A percentile compares a stretch with the other conserved stretches of the same genome.
These are phyloP conservation scores for Aspergillus saccharolyticus DNA, from an alignment of 495 filamentous ascomycete genomes.

Conservation along the genomic window DNA sequence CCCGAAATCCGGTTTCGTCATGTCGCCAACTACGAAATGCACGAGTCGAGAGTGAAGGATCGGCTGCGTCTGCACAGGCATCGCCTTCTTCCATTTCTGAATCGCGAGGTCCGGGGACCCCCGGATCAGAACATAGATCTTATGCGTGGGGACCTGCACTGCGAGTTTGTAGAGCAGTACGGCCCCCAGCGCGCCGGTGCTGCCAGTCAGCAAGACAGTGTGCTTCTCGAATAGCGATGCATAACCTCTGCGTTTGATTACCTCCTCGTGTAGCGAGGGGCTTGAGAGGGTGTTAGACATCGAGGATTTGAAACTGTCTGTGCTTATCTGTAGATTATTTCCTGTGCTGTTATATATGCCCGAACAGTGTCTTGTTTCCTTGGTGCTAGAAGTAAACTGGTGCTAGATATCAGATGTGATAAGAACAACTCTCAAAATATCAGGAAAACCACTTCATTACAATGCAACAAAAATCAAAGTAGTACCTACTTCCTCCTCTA, in stretches of 20 bases:
- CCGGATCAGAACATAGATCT: slow-evolving; percentile 31
- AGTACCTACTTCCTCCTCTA: too few relatives aligned
- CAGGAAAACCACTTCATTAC: too few relatives aligned
- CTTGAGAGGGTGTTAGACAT: neutral
- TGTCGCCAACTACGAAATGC: slow-evolving; percentile 32
- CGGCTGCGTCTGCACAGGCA: slow-evolving; percentile 29
- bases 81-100: slow-evolving; percentile 28
- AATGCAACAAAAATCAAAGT: too few relatives aligned
- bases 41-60: slow-evolving; percentile 28
- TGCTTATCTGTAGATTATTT: neutral
- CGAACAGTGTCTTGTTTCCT: too few relatives aligned
- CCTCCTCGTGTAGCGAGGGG: slow-evolving; percentile 17
- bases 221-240: slow-evolving; percentile 24
- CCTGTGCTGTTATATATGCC: too few relatives aligned
- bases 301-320: neutral
- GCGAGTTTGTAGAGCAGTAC: slow-evolving; percentile 37
- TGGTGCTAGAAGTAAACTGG: too few relatives aligned
- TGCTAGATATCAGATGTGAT: too few relatives aligned
- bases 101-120: slow-evolving; percentile 24
- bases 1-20: slow-evolving; percentile 24
- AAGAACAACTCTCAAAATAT: too few relatives aligned
- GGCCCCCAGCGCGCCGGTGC: slow-evolving; percentile 35
- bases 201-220: slow-evolving; percentile 34
- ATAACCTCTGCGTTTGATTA: slow-evolving; percentile 27
- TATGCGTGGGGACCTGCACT: slow-evolving; percentile 30